Base-by-base conservation (phyloP, 352 stramenopile species). In the Phytophthora fragariaefolia region DNA sequence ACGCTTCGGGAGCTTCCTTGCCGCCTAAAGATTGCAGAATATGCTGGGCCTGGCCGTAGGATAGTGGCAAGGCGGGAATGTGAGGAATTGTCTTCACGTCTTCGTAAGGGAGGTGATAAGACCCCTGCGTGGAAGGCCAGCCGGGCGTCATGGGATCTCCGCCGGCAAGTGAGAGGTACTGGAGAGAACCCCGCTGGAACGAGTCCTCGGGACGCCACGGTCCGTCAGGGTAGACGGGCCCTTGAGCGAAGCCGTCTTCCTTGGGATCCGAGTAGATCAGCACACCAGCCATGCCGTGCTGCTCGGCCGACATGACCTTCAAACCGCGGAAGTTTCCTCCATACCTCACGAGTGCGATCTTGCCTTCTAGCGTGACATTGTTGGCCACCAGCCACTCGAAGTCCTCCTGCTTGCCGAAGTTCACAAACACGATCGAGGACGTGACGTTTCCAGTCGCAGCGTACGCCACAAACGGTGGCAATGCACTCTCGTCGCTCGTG, bases 171-270 rank as follows among this genome's bases (percentile, higher is more conserved):
- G 77, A 90, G 40, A 80, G 83, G 67, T 94, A 95, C 47, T 95
- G 71, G 17, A 87, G 73, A n/a, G 83, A 95, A n/a, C 90, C 90
- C 22, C 90, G 80, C 73, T 97, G 89, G 15, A 95, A 77, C 23
- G 73, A 74, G 12, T 66, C 74, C 9, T 61, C 53, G 15, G 82
- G 76, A 10, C 86, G 70, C 71, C 52, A 70, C 15, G 52, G 52
- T 0, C 54, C 62, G 6, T 69, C 54, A 1, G 62, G 62, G 12
- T 70, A 95, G 0, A 79, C 74, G 15, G 73, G 47, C 2, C 84
- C 84, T 8, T 49, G 49, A 3, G 22, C 48, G 56, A 80, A 93
- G 12, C 83, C 85, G 72, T 94, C 87, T 28, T 95, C 67, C 27
- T 67, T 42, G 7, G 87, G 87, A 66, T 94, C 87, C 36, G 70